Percentiles rank a stretch among this genome's conserved stretches.
Conservation (phyloP, 768 basidiomycete genomes). For the Boletellus ananas region DNA sequence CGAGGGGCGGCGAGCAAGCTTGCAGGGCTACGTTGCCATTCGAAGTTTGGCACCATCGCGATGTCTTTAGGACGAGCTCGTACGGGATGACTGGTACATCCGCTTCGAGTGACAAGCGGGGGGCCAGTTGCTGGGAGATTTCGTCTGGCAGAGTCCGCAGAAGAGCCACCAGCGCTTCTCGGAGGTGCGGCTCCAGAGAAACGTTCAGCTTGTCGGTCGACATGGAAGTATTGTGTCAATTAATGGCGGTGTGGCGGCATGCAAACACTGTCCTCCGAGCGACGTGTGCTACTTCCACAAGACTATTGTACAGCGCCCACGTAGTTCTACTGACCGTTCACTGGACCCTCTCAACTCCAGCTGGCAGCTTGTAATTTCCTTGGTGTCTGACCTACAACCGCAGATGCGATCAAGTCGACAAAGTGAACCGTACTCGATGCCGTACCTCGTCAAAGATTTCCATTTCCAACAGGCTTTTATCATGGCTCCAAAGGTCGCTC, state of each 20-base stretch:
- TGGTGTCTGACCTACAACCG: conserved; percentile 57
- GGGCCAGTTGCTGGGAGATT: conserved; percentile 39
- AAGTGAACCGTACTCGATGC: conserved; percentile 2
- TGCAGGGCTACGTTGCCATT: conserved; percentile 38
- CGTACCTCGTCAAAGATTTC: conserved; percentile 79
- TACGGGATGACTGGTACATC: conserved; percentile 55
- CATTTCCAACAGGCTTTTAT: conserved; percentile 80
- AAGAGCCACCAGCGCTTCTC: conserved; percentile 46
- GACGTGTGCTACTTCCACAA: no score
- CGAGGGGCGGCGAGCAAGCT: conserved; percentile 43
- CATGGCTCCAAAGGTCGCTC: conserved; percentile 71
- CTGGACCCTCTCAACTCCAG: conserved; percentile 52
- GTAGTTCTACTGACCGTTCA: not conserved
- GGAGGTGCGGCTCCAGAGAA: conserved; percentile 66
- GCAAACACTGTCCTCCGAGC: no score
- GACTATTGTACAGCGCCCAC: no score
- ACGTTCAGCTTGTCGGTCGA: conserved; percentile 41
- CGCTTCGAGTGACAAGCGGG: conserved; percentile 31
- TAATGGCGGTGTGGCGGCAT: no score
- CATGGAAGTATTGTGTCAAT: not conserved
- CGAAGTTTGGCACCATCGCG: conserved; percentile 63
- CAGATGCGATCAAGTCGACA: conserved; percentile 12
- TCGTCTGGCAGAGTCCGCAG: conserved; percentile 42
- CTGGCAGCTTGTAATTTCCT: conserved; percentile 60
- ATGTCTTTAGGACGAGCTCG: conserved; percentile 51